Conservation (phyloP, 768 basidiomycete genomes). For the Panaeolus cyanescens region DNA sequence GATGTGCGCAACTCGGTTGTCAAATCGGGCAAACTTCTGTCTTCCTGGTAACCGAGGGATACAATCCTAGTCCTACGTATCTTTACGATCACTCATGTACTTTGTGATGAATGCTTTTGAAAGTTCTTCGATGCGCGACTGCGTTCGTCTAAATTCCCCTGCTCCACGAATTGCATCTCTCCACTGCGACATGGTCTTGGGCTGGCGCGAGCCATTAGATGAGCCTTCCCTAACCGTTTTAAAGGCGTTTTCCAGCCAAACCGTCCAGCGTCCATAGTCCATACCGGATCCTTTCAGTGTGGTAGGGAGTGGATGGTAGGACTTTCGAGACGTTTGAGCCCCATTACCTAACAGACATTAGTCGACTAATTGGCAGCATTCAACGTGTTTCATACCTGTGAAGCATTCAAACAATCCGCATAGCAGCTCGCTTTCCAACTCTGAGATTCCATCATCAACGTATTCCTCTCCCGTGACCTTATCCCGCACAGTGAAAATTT, state of each 20-base stretch:
- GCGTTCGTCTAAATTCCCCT: not conserved
- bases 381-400: conserved; percentile 8
- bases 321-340: not conserved
- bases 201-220: not conserved
- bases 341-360: not conserved
- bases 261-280: not conserved
- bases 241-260: not conserved
- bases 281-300: not conserved
- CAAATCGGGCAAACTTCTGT: no score
- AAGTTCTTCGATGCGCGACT: not conserved
- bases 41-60: no score
- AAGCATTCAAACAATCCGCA: conserved; percentile 4
- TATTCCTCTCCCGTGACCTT: not conserved
- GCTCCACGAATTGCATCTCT: not conserved
- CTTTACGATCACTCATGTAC: no score
- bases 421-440: not conserved
- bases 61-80: no score
- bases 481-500: conserved; percentile 1
- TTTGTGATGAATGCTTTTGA: not conserved
- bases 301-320: not conserved
- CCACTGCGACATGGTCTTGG: not conserved
- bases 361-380: no score
- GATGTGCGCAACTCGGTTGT: no score
- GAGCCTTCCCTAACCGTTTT: not conserved
- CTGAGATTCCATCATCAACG: conserved; percentile 6